Evolutionary conservation across 768 basidiomycete species (phyloP), one percentile per base, ranked within the genome.

Genomic region (Podaxis rugospora): DNA sequence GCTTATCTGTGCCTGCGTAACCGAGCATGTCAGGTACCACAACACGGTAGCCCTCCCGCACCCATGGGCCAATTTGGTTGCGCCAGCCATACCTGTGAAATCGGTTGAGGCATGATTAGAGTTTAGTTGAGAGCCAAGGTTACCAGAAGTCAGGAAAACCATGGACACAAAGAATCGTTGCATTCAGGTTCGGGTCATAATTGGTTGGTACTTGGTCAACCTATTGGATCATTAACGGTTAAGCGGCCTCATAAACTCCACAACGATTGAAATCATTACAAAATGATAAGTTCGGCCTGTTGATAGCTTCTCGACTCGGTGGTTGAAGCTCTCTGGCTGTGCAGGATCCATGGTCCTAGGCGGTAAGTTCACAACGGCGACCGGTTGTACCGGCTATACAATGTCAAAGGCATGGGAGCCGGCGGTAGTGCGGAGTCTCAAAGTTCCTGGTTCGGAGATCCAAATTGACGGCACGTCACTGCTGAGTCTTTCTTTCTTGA

Each of bases 81-180:
- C 88, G 78, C 89, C 89, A 92, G 36, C 88, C 88, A 70, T 86
- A 90, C 85, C 85, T 86, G 49, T 46, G 36, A 23, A 37, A 40
- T 51, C 14, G 42, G 28, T 37, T 16, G n/a, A 49, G 42, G 44
- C 32, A 11, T 39, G 5, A 18, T 37, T 13, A 27, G 44, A 40
- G 21, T 57, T 14, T 13, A 55, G 18, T 6, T 23, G 18, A 21
- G 23, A 13, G 58, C 25, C 42, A 27, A 37, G 37, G 61, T 63
- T 70, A 75, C 80, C 80, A 81, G 27, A 76, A 69, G 67, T 93
- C 92, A 13, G 92, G 91, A 69, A 93, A 92, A 1, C 92, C 91
- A 67, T 93, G 92, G 16, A 92, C 63, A 68, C 87, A 88, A n/a
- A 92, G 76, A 5, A 93, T 63, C 1, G 89, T 85, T 1, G 75